Evolutionary conservation across 2,329 filamentous ascomycete genomes (phyloP).

Genomic region (Aciculosporium take): DNA sequence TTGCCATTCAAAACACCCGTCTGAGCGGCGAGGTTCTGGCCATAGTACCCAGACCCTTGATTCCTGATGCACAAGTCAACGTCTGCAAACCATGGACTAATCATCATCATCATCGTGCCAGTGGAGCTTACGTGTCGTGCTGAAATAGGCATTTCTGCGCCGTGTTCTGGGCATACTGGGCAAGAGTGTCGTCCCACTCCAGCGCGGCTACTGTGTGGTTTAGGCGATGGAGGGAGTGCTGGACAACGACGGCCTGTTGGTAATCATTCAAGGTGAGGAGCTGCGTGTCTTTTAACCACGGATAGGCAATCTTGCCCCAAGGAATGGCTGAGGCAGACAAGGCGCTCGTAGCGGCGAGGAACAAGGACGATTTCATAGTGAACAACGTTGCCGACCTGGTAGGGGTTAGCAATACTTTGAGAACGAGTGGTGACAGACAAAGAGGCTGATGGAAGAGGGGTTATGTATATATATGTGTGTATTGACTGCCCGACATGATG

Average conservation of each 20-base stretch:
- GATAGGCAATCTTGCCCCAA: conserved; percentile 25
- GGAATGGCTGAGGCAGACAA: conserved; percentile 31
- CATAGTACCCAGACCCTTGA: conserved; percentile 52
- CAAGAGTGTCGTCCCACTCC: conserved; percentile 51
- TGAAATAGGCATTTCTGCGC: conserved; percentile 56
- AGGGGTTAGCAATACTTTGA: not conserved
- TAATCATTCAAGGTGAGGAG: conserved; percentile 14
- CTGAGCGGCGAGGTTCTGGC: conserved; percentile 79
- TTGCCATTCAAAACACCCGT: conserved; percentile 21
- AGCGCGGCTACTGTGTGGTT: conserved; percentile 55
- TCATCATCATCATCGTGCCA: not conserved
- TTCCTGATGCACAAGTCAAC: conserved; percentile 29
- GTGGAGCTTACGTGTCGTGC: conserved; percentile 57
- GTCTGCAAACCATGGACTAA: not conserved
- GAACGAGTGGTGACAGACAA: not conserved
- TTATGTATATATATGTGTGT: too few species aligned
- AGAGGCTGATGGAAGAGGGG: not conserved
- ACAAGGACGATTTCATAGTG: conserved; percentile 34
- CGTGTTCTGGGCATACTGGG: conserved; percentile 45
- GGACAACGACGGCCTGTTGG: conserved; percentile 36
- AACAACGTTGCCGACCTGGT: not conserved
- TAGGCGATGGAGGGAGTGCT: conserved; percentile 76
- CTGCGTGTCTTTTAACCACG: too few species aligned
- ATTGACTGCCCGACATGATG: not conserved
- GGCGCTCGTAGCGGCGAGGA: conserved; percentile 31